These are phyloP conservation scores for Claviceps pazoutovae DNA, from an alignment of 2,329 filamentous ascomycete species.

Conservation along the genomic window DNA sequence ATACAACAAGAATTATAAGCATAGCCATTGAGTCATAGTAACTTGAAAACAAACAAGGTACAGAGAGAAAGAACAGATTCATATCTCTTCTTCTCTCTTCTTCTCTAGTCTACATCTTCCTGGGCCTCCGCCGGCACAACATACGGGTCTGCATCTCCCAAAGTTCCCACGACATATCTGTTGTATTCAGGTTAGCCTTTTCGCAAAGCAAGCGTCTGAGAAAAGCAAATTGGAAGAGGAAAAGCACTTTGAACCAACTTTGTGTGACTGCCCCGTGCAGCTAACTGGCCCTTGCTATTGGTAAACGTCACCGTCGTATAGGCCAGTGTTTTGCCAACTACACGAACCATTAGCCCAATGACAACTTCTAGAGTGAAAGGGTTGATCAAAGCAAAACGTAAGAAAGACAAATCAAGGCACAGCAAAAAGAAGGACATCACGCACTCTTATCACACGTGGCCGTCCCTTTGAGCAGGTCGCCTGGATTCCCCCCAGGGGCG, in stretches of 20 bases:
- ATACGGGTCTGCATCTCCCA: constrained; percentile 22
- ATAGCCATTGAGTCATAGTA: too few relatives aligned
- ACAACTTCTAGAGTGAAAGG: background rate
- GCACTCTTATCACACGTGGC: constrained; percentile 49
- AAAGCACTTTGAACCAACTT: constrained; percentile 33
- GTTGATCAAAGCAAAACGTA: too few relatives aligned
- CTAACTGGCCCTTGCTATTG: constrained; percentile 44
- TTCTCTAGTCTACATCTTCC: constrained; percentile 20
- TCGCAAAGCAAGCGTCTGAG: too few relatives aligned
- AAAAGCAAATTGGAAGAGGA: background rate
- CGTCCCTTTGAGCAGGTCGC: constrained; percentile 40
- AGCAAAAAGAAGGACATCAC: constrained; percentile 5
- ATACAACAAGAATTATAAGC: too few relatives aligned
- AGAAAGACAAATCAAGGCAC: background rate
- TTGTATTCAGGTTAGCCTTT: too few relatives aligned
- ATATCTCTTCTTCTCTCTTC: background rate
- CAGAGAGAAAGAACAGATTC: too few relatives aligned
- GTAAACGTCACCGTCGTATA: constrained; percentile 46
- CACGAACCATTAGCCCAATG: too few relatives aligned
- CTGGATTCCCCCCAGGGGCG: constrained; percentile 41
- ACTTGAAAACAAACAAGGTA: too few relatives aligned
- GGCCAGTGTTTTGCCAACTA: constrained; percentile 50
- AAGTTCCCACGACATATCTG: constrained; percentile 29
- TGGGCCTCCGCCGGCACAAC: constrained; percentile 22
- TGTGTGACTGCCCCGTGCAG: constrained; percentile 50